A percentile compares a stretch with the other conserved stretches of the same genome.
These are phyloP conservation scores for Cetraspora pellucida DNA, from an alignment of 192 early-diverging fungal genomes.

Conservation along the genomic window DNA sequence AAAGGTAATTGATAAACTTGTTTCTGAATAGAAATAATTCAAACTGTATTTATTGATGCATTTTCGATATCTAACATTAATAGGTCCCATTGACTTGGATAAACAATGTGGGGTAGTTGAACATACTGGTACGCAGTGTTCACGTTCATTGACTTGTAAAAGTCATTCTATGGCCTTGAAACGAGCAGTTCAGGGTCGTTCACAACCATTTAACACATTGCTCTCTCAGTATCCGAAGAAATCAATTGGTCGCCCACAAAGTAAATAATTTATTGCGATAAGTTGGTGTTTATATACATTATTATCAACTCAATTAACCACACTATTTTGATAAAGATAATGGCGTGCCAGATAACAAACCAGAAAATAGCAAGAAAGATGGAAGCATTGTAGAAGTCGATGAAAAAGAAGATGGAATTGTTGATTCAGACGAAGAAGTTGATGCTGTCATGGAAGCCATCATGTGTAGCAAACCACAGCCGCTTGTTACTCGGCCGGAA, in stretches of 20 bases:
- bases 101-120: slow-evolving; percentile 85
- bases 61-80: slow-evolving; percentile 8
- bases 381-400: slow-evolving; percentile 39
- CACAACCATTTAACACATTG: slow-evolving; percentile 79
- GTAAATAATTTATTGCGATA: slow-evolving; percentile 42
- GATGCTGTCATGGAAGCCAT: slow-evolving; percentile 68
- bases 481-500: slow-evolving; percentile 56
- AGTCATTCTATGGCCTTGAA: slow-evolving; percentile 91
- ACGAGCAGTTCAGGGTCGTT: slow-evolving; percentile 80
- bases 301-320: background rate
- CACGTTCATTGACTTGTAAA: slow-evolving; percentile 93
- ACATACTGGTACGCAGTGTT: slow-evolving; percentile 64
- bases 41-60: background rate
- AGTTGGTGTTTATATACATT: slow-evolving; percentile 3
- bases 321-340: background rate
- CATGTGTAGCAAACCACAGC: slow-evolving; percentile 60
- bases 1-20: slow-evolving; percentile 48
- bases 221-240: slow-evolving; percentile 78
- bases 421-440: slow-evolving; percentile 77
- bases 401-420: slow-evolving; percentile 57
- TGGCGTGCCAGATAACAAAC: slow-evolving; percentile 34
- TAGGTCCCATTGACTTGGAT: slow-evolving; percentile 83
- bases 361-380: slow-evolving; percentile 44
- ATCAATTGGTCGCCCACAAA: slow-evolving; percentile 59
- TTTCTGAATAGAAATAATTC: slow-evolving; percentile 1